Evolutionary conservation across 345 rosid genomes (phyloP), one percentile per base, ranked within the genome.

Genomic region (Arabidopsis suecica): DNA sequence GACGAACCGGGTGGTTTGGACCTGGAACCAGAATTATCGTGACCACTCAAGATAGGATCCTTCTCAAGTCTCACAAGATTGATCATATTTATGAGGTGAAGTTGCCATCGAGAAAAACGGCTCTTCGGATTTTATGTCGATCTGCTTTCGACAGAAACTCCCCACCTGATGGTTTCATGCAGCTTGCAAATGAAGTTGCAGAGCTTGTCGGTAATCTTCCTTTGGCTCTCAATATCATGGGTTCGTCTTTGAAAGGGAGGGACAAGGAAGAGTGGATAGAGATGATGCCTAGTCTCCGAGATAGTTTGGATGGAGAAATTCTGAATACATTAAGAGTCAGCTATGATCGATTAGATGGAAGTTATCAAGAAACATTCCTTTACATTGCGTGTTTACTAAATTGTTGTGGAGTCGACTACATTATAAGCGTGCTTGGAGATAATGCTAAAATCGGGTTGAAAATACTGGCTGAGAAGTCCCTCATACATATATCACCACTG

Each of bases 351-450:
- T 25, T 50, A 9, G 48, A 50, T 30, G 16, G 3, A 3, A 61
- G 38, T 11, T 23, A 62, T 16, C 58, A 78, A 65, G 14, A 8
- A 0, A 57, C 74, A 5, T 83, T 80, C 62, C 48, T 77, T 13
- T 77, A 74, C 32, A 74, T 78, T 38, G 80, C 81, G 7, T 74
- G 75, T 33, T 73, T 70, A 50, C 62, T 74, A 5, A 73, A 14
- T 2, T 44, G 18, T 13, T 44, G 48, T 44, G 48, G 11, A 44
- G 48, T 44, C 2, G 14, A 44, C 2, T 45, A 45, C 7, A 45
- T 45, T 13, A 45, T 45, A 45, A 45, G 49, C 49, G 20, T 58
- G 23, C 54, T 77, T 0, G 76, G 57, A 1, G 58, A 36, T 14
- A 40, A 32, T 60, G 22, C 16, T 32, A 34, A 33, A 13, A 6